Evolutionary conservation across 2,329 filamentous ascomycete genomes (phyloP), one percentile per base, ranked within the genome.

Genomic region (Leptographium radiaticola): DNA sequence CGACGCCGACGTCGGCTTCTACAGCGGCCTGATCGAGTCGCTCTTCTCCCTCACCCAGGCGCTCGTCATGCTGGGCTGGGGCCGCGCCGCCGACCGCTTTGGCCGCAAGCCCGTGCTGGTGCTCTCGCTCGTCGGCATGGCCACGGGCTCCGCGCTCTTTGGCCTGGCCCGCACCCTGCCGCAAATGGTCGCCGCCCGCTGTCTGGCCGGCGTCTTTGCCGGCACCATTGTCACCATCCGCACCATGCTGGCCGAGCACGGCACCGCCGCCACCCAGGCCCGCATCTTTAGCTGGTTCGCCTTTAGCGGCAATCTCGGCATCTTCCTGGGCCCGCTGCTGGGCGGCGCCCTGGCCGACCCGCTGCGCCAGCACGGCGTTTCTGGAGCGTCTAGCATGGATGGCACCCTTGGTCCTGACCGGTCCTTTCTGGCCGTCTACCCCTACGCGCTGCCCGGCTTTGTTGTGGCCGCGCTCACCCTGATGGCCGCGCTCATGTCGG

Each of bases 1-100:
- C 1, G 70, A 79, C 46, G 69, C 75, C n/a, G 83, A 89, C 64
- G 80, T 89, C 4, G 87, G 87, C 2, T 91, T 90, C 69, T 91
- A 89, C 71, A 80, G 75, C 55, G 87, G 87, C 2, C 70, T 89
- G 13, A 89, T 91, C 63, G 81, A 84, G 70, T 79, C 79, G 43
- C 68, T 89, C 34, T 91, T 90, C 68, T 86, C 82, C 3, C 69
- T 84, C 7, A 85, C 83, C 0, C 86, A 90, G 66, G 88, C 88
- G 75, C 54, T 79, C n/a, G 76, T 89, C 55, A 87, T 91, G 80
- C 77, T 91, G 31, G 69, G 75, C 58, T 91, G 87, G 84, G 86
- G 86, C 50, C 72, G 71, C 61, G 80, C 74, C 53, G 79, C 79
- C 4, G 87, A 93, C 66, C 75, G 77, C 9, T 33, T 57, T 7